Evolutionary conservation across 805 yeast species (phyloP), one percentile per base, ranked within the genome.

Genomic region (Teunomyces funiuensis): DNA sequence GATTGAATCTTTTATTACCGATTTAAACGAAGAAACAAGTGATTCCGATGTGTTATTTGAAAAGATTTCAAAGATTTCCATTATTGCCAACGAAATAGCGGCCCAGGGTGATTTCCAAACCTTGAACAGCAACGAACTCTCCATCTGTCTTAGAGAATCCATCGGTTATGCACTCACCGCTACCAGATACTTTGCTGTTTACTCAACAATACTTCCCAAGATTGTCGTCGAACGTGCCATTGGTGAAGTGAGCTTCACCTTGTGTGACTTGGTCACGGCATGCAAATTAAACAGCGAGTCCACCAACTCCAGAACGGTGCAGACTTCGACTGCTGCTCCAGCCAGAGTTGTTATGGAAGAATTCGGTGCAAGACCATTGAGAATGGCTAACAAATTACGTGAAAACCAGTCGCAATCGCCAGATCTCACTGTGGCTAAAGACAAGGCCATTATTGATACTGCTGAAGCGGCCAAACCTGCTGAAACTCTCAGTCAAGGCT

Each of bases 161-260:
- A 76, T 85, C 17, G 79, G 89, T 13, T 88, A 85, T 61, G 77
- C 82, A 0, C 79, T 91, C 30, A 82, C 96, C 3, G 74, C 88
- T 1, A 77, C 90, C 1, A 74, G 96, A 53, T 87, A 88, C 55
- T 85, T 70, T 59, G 78, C 85, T 0, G 65, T 81, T 8, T 83
- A 85, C 51, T 68, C 76, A 3, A 71, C 74, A n/a, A 54, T 86
- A 2, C 63, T 88, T 41, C 96, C 97, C 0, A 75, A 73, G 40
- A 65, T 84, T 15, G 75, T 88, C 2, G 74, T 89, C 14, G 84
- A 88, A 61, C 77, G 88, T 16, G 83, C 97, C 0, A 65, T 87
- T 7, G 76, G 85, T 33, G 96, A 89, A 54, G 66, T 89, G 26
- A 73, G 83, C 6, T 83, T 82, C 55, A 65, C 83, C 2, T 65